Evolutionary conservation across 2,329 filamentous ascomycete genomes (phyloP), one percentile per base, ranked within the genome.

Genomic region (Kalmusia sp.): DNA sequence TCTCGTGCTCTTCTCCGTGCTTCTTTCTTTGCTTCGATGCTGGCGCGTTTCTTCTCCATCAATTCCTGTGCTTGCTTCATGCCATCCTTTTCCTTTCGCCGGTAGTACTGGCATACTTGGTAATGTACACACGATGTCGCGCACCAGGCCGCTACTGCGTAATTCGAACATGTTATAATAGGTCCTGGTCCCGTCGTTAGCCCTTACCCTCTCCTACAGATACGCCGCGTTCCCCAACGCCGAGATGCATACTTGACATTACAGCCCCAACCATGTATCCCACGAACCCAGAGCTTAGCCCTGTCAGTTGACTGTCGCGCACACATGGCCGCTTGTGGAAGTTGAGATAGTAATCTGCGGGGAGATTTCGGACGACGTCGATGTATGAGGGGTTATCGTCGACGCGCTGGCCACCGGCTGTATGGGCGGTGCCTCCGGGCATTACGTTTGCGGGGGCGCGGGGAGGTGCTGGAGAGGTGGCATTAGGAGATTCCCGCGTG

Each of bases 21-120:
- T 54, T 79, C 77, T 59, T 75, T 77, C 54, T 75, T 74, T n/a
- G 73, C 72, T 58, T 78, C 78, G 33, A 79, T 73, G 38, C 70
- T 69, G 17, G 66, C 80, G 67, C 90, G 87, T 73, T 92, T 87
- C 64, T 84, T 81, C 68, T 89, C 87, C 73, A 93, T 88, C 53
- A 95, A 85, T 70, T 96, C 91, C 50, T 96, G 88, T 3, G 90
- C 90, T 60, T 92, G 82, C 72, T 90, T 89, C 87, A 99, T 93
- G 57, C 91, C 89, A 57, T 87, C 85, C 64, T 88, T 85, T 76
- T 98, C 93, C 55, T 88, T 82, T 41, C 84, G 81, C 54, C 92
- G 83, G 57, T 84, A 83, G 62, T 87, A 87, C 68, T 92, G 87
- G 77, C 93, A 98, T 68, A 89, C 92, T 76, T 97, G 91, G 76